A percentile compares a stretch with the other conserved stretches of the same genome.
Conservation (phyloP, 768 basidiomycete genomes). For the Tricholoma sp. region DNA sequence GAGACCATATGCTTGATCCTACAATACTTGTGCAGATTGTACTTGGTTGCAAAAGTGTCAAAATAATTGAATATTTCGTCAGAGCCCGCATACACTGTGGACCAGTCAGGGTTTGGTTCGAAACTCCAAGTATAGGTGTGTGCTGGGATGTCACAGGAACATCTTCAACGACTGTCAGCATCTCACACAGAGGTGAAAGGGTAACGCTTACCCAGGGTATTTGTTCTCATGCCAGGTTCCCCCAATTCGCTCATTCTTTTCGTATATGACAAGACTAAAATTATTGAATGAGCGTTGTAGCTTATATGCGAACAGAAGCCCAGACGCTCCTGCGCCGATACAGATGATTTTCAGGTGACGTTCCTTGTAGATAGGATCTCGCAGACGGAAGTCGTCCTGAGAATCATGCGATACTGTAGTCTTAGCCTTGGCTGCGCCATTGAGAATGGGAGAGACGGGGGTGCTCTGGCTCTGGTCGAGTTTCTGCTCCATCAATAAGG, state of each 20-base stretch:
- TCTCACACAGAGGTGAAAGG: conserved; percentile 14
- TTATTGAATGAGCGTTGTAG: conserved; percentile 30
- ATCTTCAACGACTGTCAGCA: conserved; percentile 19
- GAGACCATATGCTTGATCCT: conserved; percentile 20
- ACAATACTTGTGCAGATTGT: too few relatives aligned
- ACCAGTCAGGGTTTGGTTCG: conserved; percentile 22
- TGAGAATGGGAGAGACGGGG: background rate
- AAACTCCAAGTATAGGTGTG: too few relatives aligned
- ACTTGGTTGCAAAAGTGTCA: conserved; percentile 13
- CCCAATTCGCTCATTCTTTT: conserved; percentile 26
- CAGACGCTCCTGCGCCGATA: conserved; percentile 33
- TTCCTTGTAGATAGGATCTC: conserved; percentile 23
- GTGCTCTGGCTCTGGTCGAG: background rate
- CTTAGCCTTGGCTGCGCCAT: background rate
- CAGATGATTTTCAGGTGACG: conserved; percentile 24
- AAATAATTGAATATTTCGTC: conserved; percentile 28
- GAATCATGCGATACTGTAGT: background rate
- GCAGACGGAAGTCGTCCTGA: conserved; percentile 3
- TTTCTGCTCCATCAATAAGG: too few relatives aligned
- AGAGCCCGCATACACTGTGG: conserved; percentile 25
- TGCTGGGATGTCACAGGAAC: too few relatives aligned
- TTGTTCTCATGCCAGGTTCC: conserved; percentile 33
- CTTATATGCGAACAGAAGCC: conserved; percentile 25
- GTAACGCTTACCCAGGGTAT: conserved; percentile 25
- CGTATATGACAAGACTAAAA: conserved; percentile 26